Evolutionary conservation across 1,139 yeast genomes (phyloP).

Genomic region (Debaryomyces nepalensis): DNA sequence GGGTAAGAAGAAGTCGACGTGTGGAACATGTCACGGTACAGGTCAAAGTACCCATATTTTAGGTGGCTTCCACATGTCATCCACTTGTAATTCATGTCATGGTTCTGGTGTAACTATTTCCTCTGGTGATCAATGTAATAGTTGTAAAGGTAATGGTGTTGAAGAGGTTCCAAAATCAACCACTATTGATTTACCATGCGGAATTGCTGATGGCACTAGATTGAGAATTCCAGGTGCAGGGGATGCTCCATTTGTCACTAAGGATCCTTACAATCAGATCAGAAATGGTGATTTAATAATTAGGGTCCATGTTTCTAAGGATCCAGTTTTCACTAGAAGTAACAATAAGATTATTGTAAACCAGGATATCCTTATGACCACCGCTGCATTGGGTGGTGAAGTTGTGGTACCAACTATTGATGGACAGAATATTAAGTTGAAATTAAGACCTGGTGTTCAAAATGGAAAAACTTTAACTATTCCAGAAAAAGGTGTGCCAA

Average conservation of each 20-base stretch:
- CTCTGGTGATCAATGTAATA: conserved; percentile 68
- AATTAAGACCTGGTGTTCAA: conserved; percentile 87
- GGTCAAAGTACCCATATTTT: conserved; percentile 87
- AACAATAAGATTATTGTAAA: conserved; percentile 67
- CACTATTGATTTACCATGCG: conserved; percentile 84
- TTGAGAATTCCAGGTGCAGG: conserved; percentile 88
- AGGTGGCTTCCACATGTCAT: conserved; percentile 97
- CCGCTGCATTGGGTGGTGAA: conserved; percentile 95
- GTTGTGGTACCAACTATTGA: conserved; percentile 86
- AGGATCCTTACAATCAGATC: conserved; percentile 65
- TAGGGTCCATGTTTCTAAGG: conserved; percentile 76
- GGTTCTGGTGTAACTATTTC: conserved; percentile 87
- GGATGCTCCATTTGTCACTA: conserved; percentile 77
- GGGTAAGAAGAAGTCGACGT: conserved; percentile 77
- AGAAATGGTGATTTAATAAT: conserved; percentile 87
- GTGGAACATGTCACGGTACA: conserved; percentile 89
- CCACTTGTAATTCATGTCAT: conserved; percentile 85
- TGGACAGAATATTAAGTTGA: conserved; percentile 72
- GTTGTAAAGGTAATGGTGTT: conserved; percentile 92
- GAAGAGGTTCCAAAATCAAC: conserved; percentile 68
- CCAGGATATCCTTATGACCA: conserved; percentile 83
- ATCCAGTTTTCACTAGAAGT: conserved; percentile 67
- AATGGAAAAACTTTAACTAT: conserved; percentile 74
- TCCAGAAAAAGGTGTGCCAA: conserved; percentile 89
- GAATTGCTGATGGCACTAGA: conserved; percentile 84